phyloP scores from a whole-genome alignment of 129 eudicot genomes.

The Erigeron canadensis region DNA sequence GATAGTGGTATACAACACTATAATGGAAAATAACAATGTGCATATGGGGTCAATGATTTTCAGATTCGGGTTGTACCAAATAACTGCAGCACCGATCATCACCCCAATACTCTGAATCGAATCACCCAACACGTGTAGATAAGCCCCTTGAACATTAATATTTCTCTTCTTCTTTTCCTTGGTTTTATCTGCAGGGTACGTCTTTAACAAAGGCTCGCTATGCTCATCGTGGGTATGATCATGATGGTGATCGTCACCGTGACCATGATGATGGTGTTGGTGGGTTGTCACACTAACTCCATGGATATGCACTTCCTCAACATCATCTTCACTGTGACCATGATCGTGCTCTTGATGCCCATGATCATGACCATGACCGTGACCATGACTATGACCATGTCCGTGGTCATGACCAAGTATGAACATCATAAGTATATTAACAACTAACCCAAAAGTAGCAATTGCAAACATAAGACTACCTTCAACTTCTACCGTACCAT shows the following conservation, averaged over 20 bases:
- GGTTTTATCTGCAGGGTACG: slow-evolving; percentile 19
- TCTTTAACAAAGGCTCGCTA: slow-evolving; percentile 37
- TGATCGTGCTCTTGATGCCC: slow-evolving; percentile 15
- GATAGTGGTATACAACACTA: slow-evolving; percentile 59
- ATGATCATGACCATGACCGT: slow-evolving; percentile 34
- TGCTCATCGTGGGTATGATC: slow-evolving; percentile 28
- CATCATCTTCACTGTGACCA: slow-evolving; percentile 38
- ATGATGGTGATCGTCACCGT: slow-evolving; percentile 32
- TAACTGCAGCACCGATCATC: slow-evolving; percentile 64
- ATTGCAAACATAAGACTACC: slow-evolving; percentile 65
- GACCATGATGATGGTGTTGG: slow-evolving; percentile 31
- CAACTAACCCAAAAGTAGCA: slow-evolving; percentile 59
- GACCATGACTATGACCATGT: slow-evolving; percentile 39
- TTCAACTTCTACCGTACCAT: slow-evolving; percentile 53
- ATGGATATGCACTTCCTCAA: slow-evolving; percentile 38
- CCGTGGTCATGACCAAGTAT: slow-evolving; percentile 55
- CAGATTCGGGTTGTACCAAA: slow-evolving; percentile 59
- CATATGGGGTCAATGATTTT: slow-evolving; percentile 61
- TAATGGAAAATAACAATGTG: slow-evolving; percentile 55
- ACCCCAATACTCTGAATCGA: slow-evolving; percentile 61
- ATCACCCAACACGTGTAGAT: slow-evolving; percentile 66
- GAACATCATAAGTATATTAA: slow-evolving; percentile 53
- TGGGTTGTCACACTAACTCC: slow-evolving; percentile 48
- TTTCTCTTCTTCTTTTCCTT: slow-evolving; percentile 34
- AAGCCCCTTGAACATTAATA: slow-evolving; percentile 62